Evolutionary conservation across 495 filamentous ascomycete genomes (phyloP), one percentile per base, ranked within the genome.

Genomic region (Xylaria venustula): DNA sequence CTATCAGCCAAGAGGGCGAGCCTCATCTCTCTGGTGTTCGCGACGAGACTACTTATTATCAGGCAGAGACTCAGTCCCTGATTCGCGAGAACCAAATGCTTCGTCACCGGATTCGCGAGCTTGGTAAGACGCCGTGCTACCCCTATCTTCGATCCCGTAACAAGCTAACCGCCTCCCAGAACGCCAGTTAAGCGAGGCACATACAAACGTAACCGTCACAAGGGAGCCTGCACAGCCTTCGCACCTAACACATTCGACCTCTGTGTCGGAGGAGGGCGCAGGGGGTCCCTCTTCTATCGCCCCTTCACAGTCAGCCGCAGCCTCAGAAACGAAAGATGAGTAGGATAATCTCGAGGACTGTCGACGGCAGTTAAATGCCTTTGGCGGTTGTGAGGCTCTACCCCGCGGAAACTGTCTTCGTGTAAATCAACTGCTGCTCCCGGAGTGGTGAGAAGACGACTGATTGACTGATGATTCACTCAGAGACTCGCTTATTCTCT

Each of bases 51-150:
- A 86, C 90, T 15, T 96, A 91, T 72, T 96, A 96, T 63, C 92
- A 97, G 71, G 91, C 93, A 2, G 94, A 98, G 75, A 92, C 91
- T 2, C 86, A 90, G 65, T 93, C 86, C 78, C 76, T 98, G 62
- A 81, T 84, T 19, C 81, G 94, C 44, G 94, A 98, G 78, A 98
- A 98, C 67, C 90, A 95, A 72, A 95, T 98, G 88, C 77, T 98
- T 57, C 87, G 87, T 54, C 82, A 87, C 67, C 83, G 94, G 50
- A 91, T 97, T 48, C 84, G 90, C 36, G 93, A 97, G 68, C 77
- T 98, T 14, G 90, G 88, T 86, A 76, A 68, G 78, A 76, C 14
- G 30, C 28, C 30, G 22, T 53, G 46, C 17, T 28, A 8, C n/a
- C 11, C 23, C 1, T 1, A 19, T 44, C 50, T 28, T n/a, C 1